Percentiles rank a stretch among this genome's conserved stretches.
Conservation (phyloP, 2,329 filamentous ascomycete genomes). For the Trichoderma harzianum region DNA sequence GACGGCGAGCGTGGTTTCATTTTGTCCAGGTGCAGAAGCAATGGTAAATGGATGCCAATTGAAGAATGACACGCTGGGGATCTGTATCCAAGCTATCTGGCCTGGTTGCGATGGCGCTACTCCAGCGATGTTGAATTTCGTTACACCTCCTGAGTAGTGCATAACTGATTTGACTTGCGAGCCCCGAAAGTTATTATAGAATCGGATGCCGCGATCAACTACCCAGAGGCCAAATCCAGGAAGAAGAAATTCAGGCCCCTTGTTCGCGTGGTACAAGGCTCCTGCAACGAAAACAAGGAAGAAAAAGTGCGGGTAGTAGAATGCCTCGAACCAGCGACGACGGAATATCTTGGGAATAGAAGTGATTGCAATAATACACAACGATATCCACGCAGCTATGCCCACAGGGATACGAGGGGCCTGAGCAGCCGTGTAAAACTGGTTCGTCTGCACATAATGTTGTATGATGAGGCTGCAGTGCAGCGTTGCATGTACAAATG, state of each 20-base stretch:
- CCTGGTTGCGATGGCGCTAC: constrained; percentile 19
- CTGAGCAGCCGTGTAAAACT: constrained; percentile 20
- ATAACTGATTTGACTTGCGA: constrained; percentile 17
- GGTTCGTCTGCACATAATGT: constrained; percentile 24
- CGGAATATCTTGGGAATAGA: constrained; percentile 18
- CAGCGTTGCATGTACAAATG: constrained; percentile 21
- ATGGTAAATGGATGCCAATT: constrained; percentile 30
- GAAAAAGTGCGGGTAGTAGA: not conserved
- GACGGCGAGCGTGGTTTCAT: not conserved
- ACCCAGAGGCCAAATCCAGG: not conserved
- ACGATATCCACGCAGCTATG: constrained; percentile 22
- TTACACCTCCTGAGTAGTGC: constrained; percentile 22
- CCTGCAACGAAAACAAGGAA: not conserved
- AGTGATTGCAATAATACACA: constrained; percentile 24
- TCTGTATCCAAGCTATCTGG: constrained; percentile 27
- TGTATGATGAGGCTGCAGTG: constrained; percentile 24
- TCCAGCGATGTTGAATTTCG: constrained; percentile 24
- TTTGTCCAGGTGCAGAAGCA: constrained; percentile 18
- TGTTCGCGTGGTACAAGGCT: not conserved
- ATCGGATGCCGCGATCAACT: not conserved
- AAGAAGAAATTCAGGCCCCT: not conserved
- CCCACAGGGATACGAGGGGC: constrained; percentile 23
- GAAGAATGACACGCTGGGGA: constrained; percentile 22
- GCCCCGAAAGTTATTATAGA: not conserved
- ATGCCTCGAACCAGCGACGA: not conserved